phyloP scores from a whole-genome alignment of 2,329 filamentous ascomycete species.

The Pyrenophora tritici-repentis region DNA sequence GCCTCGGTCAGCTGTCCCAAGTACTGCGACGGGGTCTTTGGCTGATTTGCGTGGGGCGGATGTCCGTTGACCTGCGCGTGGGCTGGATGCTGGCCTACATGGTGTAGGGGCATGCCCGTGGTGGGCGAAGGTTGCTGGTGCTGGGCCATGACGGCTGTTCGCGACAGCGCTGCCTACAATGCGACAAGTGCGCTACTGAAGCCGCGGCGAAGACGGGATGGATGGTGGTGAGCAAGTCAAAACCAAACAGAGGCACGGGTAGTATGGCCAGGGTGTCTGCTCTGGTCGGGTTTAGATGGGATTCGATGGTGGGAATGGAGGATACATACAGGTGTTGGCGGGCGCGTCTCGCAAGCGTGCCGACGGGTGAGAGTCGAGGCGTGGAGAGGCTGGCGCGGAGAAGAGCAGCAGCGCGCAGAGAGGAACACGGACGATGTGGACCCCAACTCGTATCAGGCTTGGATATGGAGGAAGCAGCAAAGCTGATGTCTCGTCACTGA shows the following conservation, averaged over 20 bases:
- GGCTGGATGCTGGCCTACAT: conserved; percentile 68
- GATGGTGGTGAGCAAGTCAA: conserved; percentile 8
- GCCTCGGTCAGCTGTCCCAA: conserved; percentile 80
- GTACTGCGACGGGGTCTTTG: conserved; percentile 71
- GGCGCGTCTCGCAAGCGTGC: conserved; percentile 21
- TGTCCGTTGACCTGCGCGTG: conserved; percentile 62
- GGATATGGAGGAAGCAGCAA: conserved; percentile 8
- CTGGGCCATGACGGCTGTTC: conserved; percentile 59
- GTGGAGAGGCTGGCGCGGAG: conserved; percentile 32
- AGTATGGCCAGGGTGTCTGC: conserved; percentile 2
- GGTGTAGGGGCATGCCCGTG: conserved; percentile 70
- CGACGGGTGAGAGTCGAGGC: conserved; percentile 25
- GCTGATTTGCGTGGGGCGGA: conserved; percentile 62
- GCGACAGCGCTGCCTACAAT: conserved; percentile 13
- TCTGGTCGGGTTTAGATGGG: conserved; percentile 1
- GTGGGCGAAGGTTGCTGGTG: conserved; percentile 82
- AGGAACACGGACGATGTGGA: conserved; percentile 21
- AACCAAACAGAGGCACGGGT: neutral
- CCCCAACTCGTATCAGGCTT: conserved; percentile 11
- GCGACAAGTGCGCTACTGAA: conserved; percentile 16
- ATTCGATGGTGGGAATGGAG: conserved; percentile 3
- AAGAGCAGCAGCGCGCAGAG: conserved; percentile 31
- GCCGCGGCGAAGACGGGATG: conserved; percentile 17
- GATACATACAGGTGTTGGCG: conserved; percentile 15
- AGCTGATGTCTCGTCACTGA: conserved; percentile 16